Conservation (phyloP, 1,139 yeast genomes). For the Pichia sp. region DNA sequence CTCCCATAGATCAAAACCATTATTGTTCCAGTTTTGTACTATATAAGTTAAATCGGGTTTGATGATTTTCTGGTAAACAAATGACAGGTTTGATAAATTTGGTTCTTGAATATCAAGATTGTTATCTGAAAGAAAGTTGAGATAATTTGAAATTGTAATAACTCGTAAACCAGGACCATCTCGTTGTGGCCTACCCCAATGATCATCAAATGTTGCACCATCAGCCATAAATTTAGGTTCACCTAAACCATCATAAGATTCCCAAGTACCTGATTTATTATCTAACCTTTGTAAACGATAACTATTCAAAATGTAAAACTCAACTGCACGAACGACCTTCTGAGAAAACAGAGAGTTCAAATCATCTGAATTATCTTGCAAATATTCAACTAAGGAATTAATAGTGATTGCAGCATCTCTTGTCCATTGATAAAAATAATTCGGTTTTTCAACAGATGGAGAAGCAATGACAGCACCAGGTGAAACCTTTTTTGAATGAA, state of each 20-base stretch:
- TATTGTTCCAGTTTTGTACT: slow-evolving; percentile 51
- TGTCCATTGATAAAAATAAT: slow-evolving; percentile 86
- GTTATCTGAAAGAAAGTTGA: slow-evolving; percentile 37
- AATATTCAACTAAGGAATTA: slow-evolving; percentile 51
- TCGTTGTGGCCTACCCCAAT: slow-evolving; percentile 94
- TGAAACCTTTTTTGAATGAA: slow-evolving; percentile 35
- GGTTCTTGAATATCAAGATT: slow-evolving; percentile 20
- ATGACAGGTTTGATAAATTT: slow-evolving; percentile 26
- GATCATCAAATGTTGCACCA: slow-evolving; percentile 50
- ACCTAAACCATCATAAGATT: slow-evolving; percentile 57
- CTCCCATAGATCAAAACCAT: slow-evolving; percentile 91
- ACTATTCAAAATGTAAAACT: slow-evolving; percentile 55
- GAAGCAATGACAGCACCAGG: slow-evolving; percentile 80
- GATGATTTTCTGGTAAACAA: slow-evolving; percentile 47
- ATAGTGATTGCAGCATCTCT: slow-evolving; percentile 86
- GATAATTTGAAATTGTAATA: slow-evolving; percentile 54
- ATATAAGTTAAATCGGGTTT: slow-evolving; percentile 70
- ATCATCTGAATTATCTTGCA: slow-evolving; percentile 34
- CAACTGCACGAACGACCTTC: slow-evolving; percentile 36
- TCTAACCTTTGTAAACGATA: slow-evolving; percentile 53
- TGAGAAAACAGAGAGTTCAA: slow-evolving; percentile 28
- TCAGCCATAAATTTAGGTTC: slow-evolving; percentile 81
- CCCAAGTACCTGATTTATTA: slow-evolving; percentile 65
- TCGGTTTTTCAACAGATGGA: slow-evolving; percentile 61
- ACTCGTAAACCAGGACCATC: slow-evolving; percentile 90